These are phyloP conservation scores for Dioscorea dumetorum DNA, from an alignment of 106 monocot genomes.

Conservation along the genomic window DNA sequence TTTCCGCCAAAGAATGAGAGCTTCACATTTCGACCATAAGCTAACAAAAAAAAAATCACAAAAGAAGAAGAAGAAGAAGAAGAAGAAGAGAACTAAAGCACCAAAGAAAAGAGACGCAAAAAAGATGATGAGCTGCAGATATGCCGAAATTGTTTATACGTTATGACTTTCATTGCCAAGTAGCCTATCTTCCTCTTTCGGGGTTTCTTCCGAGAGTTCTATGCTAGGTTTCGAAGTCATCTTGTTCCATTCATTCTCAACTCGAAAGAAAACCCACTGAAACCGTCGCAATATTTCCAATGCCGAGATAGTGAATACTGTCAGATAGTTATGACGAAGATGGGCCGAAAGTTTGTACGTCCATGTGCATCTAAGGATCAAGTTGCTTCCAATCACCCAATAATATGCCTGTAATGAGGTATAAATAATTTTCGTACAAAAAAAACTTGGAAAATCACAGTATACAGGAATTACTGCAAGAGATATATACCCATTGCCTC, in stretches of 20 bases:
- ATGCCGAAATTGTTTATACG: constrained; percentile 14
- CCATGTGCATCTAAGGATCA: constrained; percentile 88
- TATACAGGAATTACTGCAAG: neutral
- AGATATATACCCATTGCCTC: constrained; percentile 55
- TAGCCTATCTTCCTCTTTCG: constrained; percentile 54
- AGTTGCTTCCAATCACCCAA: constrained; percentile 81
- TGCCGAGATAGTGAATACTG: constrained; percentile 67
- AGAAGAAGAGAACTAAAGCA: too few species aligned
- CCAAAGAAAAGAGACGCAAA: too few species aligned
- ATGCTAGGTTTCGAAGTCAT: constrained; percentile 43
- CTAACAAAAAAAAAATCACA: too few species aligned
- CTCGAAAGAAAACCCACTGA: constrained; percentile 87
- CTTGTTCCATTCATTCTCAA: constrained; percentile 98
- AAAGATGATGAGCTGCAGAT: too few species aligned
- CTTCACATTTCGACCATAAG: too few species aligned
- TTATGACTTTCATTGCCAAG: constrained; percentile 38
- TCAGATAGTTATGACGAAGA: constrained; percentile 91
- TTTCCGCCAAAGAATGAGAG: too few species aligned
- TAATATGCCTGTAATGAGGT: constrained; percentile 59
- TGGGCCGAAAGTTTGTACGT: constrained; percentile 95
- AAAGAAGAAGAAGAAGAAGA: too few species aligned
- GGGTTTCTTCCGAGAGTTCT: constrained; percentile 51
- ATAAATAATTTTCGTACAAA: neutral
- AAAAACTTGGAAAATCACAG: neutral
- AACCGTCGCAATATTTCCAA: constrained; percentile 70